Conservation (phyloP, 306 rosid species). For the Astragalus membranaceus region DNA sequence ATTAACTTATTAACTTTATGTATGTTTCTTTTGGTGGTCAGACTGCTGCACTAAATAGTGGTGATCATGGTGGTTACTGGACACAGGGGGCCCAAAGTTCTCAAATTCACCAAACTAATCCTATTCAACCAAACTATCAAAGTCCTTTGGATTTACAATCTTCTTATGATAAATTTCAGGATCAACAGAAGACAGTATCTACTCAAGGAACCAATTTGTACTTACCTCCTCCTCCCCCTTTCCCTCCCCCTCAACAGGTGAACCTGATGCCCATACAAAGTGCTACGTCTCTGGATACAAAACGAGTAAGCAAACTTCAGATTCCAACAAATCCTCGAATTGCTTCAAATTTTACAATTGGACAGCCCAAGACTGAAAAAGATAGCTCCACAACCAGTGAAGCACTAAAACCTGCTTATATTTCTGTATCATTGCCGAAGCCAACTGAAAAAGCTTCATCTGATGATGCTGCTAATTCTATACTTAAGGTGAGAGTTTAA, state of each 20-base stretch:
- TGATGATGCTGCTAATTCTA: slow-evolving; percentile 61
- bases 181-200: slow-evolving; percentile 54
- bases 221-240: slow-evolving; percentile 30
- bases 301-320: slow-evolving; percentile 69
- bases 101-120: slow-evolving; percentile 62
- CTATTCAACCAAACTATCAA: slow-evolving; percentile 70
- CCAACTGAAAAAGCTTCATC: slow-evolving; percentile 50
- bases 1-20: slow-evolving; percentile 23
- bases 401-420: slow-evolving; percentile 72
- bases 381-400: slow-evolving; percentile 45
- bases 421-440: slow-evolving; percentile 72
- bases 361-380: slow-evolving; percentile 60
- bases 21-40: slow-evolving; percentile 48
- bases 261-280: slow-evolving; percentile 40
- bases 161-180: slow-evolving; percentile 94
- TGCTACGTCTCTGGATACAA: slow-evolving; percentile 58
- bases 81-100: slow-evolving; percentile 65
- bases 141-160: slow-evolving; percentile 74
- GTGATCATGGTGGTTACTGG: slow-evolving; percentile 91
- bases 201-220: slow-evolving; percentile 56
- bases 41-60: slow-evolving; percentile 74
- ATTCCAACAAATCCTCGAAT: slow-evolving; percentile 97
- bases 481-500: slow-evolving; percentile 58
- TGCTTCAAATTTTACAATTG: slow-evolving; percentile 62
- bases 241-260: slow-evolving; percentile 54